Base-by-base conservation (phyloP, 2,329 filamentous ascomycete genomes). In the Fusarium ambrosium region DNA sequence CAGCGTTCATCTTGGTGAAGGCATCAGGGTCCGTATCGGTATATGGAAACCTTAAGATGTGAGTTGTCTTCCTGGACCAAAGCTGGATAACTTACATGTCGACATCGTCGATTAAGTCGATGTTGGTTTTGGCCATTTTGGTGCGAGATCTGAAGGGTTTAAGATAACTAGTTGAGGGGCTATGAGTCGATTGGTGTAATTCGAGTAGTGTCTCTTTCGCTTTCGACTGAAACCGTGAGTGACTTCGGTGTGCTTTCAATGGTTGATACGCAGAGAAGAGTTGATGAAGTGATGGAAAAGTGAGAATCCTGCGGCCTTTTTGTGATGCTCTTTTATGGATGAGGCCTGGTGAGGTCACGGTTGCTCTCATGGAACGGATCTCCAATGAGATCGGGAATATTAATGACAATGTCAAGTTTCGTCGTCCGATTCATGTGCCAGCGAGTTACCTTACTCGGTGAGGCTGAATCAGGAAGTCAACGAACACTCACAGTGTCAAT, bases 41-140 rank as follows among this genome's bases (percentile, higher is more conserved):
- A 83, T 97, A 94, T 1, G 95, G 95, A 79, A 97, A 97, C 79
- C 94, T 96, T 78, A 39, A 29, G 5, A 61, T 48, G 18, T 73
- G 29, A 71, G 69, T 18, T 55, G 45, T 10, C 8, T 11, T 29
- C 34, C 39, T 11, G 24, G 34, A 4, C 16, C 34, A 16, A 36
- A 14, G 18, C 27, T 29, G 53, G 16, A 34, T 32, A n/a, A 61
- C 76, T 59, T 75, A 75, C 75, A 77, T 73, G 45, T 80, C 77
- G 55, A 77, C 77, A 43, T 75, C 68, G 39, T 75, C 73, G 59
- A 80, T 74, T 6, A 80, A 68, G 27, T 80, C 70, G 36, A 80
- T 77, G 58, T 53, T 80, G 14, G 78, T 71, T 69, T 78, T 79
- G 7, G 67, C 43, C 78, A 79, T 79, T 10, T 60, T 73, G 59